phyloP scores from a whole-genome alignment of 441 rosid genomes.

The Eutrema salsugineum region DNA sequence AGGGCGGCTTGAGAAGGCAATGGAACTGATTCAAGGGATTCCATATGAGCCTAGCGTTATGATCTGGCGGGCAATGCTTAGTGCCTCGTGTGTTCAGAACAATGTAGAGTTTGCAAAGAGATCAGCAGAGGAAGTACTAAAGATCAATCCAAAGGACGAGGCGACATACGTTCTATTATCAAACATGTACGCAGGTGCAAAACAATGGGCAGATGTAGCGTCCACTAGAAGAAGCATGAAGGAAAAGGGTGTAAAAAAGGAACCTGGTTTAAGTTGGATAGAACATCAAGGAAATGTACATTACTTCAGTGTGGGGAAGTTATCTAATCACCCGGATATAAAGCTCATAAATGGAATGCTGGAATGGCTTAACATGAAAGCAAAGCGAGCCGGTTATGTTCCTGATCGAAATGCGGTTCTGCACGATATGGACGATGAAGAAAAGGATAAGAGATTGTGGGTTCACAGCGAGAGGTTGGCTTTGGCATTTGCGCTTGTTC shows the following conservation, averaged over 20 bases:
- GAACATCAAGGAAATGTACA: slow-evolving; percentile 64
- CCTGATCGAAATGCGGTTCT: slow-evolving; percentile 52
- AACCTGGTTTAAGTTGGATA: slow-evolving; percentile 90
- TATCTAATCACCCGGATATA: slow-evolving; percentile 56
- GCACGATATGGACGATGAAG: slow-evolving; percentile 52
- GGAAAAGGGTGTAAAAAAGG: slow-evolving; percentile 67
- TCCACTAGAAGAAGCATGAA: slow-evolving; percentile 69
- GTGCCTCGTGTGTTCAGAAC: slow-evolving; percentile 72
- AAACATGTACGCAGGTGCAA: slow-evolving; percentile 69
- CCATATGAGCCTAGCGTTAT: slow-evolving; percentile 63
- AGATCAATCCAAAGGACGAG: slow-evolving; percentile 76
- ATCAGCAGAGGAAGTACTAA: slow-evolving; percentile 58
- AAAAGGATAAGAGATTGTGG: slow-evolving; percentile 67
- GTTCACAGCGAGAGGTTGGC: slow-evolving; percentile 87
- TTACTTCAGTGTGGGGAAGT: slow-evolving; percentile 64
- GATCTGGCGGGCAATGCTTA: slow-evolving; percentile 86
- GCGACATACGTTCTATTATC: slow-evolving; percentile 73
- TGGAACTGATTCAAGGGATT: slow-evolving; percentile 61
- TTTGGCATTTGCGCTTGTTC: slow-evolving; percentile 65
- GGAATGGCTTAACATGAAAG: slow-evolving; percentile 77
- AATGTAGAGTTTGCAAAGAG: slow-evolving; percentile 61
- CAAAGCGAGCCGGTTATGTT: slow-evolving; percentile 57
- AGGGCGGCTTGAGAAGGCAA: slow-evolving; percentile 66
- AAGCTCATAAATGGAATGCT: slow-evolving; percentile 69
- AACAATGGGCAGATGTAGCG: slow-evolving; percentile 65